Conservation (phyloP, 306 rosid species). For the Dicorynia guianensis region DNA sequence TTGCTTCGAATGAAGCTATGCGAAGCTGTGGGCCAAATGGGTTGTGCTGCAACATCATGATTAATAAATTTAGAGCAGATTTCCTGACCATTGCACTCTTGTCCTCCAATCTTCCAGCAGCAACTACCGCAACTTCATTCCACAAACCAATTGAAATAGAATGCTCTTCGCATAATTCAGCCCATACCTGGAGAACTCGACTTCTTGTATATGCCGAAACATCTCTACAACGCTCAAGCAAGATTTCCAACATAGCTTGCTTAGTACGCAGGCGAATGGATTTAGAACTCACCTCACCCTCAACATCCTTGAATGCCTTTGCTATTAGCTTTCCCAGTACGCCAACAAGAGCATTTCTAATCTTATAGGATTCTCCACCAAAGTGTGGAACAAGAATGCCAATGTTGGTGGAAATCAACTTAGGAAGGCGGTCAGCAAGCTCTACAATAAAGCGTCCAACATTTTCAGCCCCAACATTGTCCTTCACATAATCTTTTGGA, state of each 20-base stretch:
- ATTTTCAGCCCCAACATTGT: conserved; percentile 89
- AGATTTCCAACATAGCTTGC: conserved; percentile 96
- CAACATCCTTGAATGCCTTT: conserved; percentile 83
- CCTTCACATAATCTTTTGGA: conserved; percentile 90
- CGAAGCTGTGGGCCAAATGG: conserved; percentile 98
- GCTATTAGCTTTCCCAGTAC: conserved; percentile 85
- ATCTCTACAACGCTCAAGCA: conserved; percentile 97
- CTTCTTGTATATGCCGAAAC: conserved; percentile 97
- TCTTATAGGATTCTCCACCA: conserved; percentile 97
- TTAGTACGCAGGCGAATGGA: conserved; percentile 87
- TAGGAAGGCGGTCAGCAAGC: conserved; percentile 91
- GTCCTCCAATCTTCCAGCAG: conserved; percentile 98
- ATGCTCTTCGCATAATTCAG: conserved; percentile 90
- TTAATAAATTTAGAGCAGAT: conserved; percentile 78
- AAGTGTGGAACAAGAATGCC: conserved; percentile 91
- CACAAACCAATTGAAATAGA: conserved; percentile 96
- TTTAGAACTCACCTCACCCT: conserved; percentile 79
- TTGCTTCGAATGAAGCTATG: conserved; percentile 85
- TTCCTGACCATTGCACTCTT: conserved; percentile 95
- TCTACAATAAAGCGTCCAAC: conserved; percentile 90
- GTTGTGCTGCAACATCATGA: conserved; percentile 96
- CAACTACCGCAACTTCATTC: conserved; percentile 87
- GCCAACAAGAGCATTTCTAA: conserved; percentile 86
- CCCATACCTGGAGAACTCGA: conserved; percentile 97
- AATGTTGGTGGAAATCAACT: conserved; percentile 80